Conservation (phyloP, 768 basidiomycete species). For the Amanita jacksonii region DNA sequence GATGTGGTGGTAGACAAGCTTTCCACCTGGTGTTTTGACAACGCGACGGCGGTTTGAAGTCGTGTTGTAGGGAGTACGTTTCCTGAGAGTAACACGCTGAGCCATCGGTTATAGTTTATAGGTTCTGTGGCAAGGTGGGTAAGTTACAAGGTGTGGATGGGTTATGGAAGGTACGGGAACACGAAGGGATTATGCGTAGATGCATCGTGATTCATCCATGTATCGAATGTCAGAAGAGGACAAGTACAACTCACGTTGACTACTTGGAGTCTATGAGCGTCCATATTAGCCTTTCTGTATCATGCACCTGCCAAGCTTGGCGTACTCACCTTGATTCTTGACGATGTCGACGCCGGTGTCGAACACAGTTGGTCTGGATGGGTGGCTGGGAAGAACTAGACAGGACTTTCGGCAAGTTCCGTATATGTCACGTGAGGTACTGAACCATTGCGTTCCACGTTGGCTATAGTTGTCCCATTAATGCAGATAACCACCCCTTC, state of each 20-base stretch:
- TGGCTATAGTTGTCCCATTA: too few relatives aligned
- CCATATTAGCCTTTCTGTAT: too few relatives aligned
- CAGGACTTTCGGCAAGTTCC: slow-evolving; percentile 3
- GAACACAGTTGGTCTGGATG: slow-evolving; percentile 19
- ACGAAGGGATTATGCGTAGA: too few relatives aligned
- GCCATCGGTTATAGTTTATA: slow-evolving; percentile 48
- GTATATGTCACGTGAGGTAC: slow-evolving; percentile 4
- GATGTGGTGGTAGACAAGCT: slow-evolving; percentile 95
- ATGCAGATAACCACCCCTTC: too few relatives aligned
- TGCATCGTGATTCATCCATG: too few relatives aligned
- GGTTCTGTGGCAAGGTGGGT: neutral
- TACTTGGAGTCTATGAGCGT: slow-evolving; percentile 6
- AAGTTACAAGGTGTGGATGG: too few relatives aligned
- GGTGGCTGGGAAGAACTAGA: slow-evolving; percentile 7
- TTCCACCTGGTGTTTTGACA: slow-evolving; percentile 97
- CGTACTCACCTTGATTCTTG: slow-evolving; percentile 49
- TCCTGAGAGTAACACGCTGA: slow-evolving; percentile 99
- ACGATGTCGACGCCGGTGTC: slow-evolving; percentile 48
- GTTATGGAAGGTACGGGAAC: too few relatives aligned
- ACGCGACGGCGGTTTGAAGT: slow-evolving; percentile 91
- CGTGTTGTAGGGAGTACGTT: slow-evolving; percentile 97
- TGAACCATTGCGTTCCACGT: too few relatives aligned
- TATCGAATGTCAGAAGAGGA: neutral
- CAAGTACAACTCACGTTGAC: slow-evolving; percentile 26
- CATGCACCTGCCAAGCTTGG: too few relatives aligned